These are phyloP conservation scores for Fragosphaeria purpurea DNA, from an alignment of 2,329 filamentous ascomycete species.

Conservation along the genomic window DNA sequence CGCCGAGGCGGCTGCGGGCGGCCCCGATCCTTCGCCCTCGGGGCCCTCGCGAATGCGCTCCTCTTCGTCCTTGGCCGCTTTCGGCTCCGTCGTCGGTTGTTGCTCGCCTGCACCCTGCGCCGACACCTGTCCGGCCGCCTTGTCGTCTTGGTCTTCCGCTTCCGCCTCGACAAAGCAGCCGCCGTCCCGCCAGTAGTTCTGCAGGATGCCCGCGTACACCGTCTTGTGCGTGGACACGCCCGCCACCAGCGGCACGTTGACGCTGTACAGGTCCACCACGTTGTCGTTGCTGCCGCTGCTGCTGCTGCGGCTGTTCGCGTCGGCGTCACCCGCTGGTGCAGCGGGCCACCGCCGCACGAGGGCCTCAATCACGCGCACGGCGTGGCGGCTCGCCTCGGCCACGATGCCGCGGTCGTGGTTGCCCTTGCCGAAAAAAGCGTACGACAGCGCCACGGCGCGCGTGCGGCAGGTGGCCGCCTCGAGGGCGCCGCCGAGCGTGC, in stretches of 20 bases:
- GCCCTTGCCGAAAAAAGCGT: constrained; percentile 69
- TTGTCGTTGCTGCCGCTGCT: constrained; percentile 35
- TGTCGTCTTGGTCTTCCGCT: constrained; percentile 43
- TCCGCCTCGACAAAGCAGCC: constrained; percentile 59
- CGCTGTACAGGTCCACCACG: constrained; percentile 68
- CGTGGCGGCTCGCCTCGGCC: constrained; percentile 61
- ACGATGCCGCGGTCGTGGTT: constrained; percentile 80
- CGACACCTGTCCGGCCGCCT: not conserved
- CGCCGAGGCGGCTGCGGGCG: constrained; percentile 3
- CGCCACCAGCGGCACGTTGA: constrained; percentile 81
- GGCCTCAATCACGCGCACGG: constrained; percentile 68
- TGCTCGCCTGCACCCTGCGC: constrained; percentile 10
- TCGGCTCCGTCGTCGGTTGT: too few relatives aligned
- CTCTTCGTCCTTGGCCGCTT: constrained; percentile 52
- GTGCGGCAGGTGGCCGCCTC: constrained; percentile 64
- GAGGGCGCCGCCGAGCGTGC: constrained; percentile 66
- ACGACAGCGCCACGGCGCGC: constrained; percentile 72
- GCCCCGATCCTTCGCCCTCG: constrained; percentile 29
- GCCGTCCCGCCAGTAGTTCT: constrained; percentile 81
- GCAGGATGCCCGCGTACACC: constrained; percentile 75
- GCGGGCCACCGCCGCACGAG: constrained; percentile 62
- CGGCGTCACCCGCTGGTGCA: too few relatives aligned
- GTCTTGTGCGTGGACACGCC: constrained; percentile 63
- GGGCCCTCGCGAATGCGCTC: constrained; percentile 60
- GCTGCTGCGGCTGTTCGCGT: too few relatives aligned